Base-by-base conservation (phyloP, 73 alveolate genomes). In the Paramecium biaurelia region DNA sequence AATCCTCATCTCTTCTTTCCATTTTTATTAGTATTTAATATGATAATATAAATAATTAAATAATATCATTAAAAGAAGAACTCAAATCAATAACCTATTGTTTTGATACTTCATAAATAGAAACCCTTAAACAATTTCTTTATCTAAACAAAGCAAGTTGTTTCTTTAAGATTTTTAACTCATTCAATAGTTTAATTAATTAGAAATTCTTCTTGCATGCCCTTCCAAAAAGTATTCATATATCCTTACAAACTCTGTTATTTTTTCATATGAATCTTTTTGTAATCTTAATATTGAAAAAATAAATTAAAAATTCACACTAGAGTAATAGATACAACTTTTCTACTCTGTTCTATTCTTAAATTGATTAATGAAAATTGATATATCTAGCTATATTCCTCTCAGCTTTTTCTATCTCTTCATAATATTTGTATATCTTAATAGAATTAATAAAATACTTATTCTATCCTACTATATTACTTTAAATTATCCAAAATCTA, bases 331-430 rank as follows among this genome's bases (percentile, higher is more conserved):
- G 42, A 35, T 35, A 95, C 99, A 70, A 95, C 99, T 89, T 97
- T 92, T 84, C 99, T 92, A 32, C 97, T 93, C 93, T 96, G 92
- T 72, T 96, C 98, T 8, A 96, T 92, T 7, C 98, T 98, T 42
- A 97, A 92, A 95, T 97, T 35, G 99, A 34, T 98, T 92, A 92
- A 96, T 97, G 59, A 97, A 94, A n/a, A 21, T 98, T 95, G 35
- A 98, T 98, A 93, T 95, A 95, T 28, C 98, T 84, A 18, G 98
- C 99, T 1, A 98, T 97, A 1, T 99, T 99, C n/a, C n/a, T 2
- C 98, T 96, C 41, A 97, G 72, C 96, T 79, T 47, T 79, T 92
- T 74, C 92, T 41, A 72, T 70, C 89, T 70, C 59, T 89, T 67
- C n/a, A 89, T 12, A 85, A 72, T 47, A 23, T n/a, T 53, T 89